Base-by-base conservation (phyloP, 441 rosid genomes). In the Viola pubescens region DNA sequence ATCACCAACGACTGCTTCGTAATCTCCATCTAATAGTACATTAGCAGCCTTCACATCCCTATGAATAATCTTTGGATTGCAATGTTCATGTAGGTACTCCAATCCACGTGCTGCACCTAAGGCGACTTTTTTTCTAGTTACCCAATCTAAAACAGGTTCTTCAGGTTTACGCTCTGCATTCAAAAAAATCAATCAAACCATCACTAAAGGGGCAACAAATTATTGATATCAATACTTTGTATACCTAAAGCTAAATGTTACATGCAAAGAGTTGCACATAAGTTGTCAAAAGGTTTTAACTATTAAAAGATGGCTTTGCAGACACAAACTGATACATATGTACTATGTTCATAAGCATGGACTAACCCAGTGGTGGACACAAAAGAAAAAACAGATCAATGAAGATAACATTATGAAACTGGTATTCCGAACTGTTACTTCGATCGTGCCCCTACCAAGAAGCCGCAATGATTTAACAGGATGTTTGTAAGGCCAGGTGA, bases 1-100 rank as follows among this genome's bases (percentile, higher is more conserved):
- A 70, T 89, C 98, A 56, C 97, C 98, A 67, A 92, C 95, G 56
- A 89, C 98, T 6, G 98, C 98, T 79, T 92, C 97, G 70, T 81
- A 87, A 62, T 89, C 95, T 74, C 82, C 90, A 69, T 91, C 98
- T 9, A 91, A 79, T 45, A 91, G 75, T 12, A 91, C 91, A 63
- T 91, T 91, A 4, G 98, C 97, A 44, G 97, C 98, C 60, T 91
- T 91, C 67, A 91, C 97, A 59, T 91, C 98, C 54, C 98, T 76
- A 67, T 91, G 98, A 57, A 91, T 91, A 57, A 91, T 91, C 79
- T 91, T 91, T 2, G 98, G 98, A 70, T 85, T 89, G 75, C 98
- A 91, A 63, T 91, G 95, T 37, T 91, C 98, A 40, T 91, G 97
- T 59, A 91, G 98, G 74, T 89, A 91, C 46, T 87, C 95, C 39